Conservation (phyloP, 176 grass and related monocot genomes). For the Carex kokanica region DNA sequence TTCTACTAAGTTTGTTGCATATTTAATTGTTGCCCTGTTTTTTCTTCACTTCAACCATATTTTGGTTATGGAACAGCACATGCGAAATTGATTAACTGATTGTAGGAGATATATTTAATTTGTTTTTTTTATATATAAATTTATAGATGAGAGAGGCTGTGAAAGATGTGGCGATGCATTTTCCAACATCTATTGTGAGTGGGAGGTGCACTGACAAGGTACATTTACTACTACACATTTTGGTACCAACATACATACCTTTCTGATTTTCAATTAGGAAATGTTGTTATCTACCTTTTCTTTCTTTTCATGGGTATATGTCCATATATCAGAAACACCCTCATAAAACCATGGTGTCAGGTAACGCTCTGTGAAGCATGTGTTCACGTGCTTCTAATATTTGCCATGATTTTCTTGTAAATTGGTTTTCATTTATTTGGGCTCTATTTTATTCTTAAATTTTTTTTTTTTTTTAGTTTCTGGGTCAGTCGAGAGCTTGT, state of each 20-base stretch:
- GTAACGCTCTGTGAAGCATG: background rate
- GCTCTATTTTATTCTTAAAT: background rate
- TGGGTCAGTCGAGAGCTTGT: background rate
- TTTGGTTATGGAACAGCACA: background rate
- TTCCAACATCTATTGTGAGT: slow-evolving; percentile 86
- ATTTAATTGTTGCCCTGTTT: background rate
- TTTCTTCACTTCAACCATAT: background rate
- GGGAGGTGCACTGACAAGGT: slow-evolving; percentile 85
- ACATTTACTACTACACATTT: background rate
- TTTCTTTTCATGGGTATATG: slow-evolving; percentile 1
- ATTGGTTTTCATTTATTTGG: background rate
- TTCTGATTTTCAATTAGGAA: slow-evolving; percentile 23
- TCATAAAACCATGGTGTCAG: background rate
- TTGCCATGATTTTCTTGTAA: slow-evolving; percentile 2
- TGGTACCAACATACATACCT: background rate
- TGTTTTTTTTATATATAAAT: background rate
- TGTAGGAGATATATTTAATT: background rate
- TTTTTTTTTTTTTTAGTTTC: background rate
- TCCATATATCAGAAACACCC: background rate
- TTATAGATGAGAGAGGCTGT: slow-evolving; percentile 82
- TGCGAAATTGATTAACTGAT: background rate
- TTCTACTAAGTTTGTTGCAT: background rate
- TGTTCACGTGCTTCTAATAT: slow-evolving; percentile 13
- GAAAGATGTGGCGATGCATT: slow-evolving; percentile 64
- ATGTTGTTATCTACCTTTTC: background rate